These are phyloP conservation scores for Tolypocladium ophioglossoides DNA, from an alignment of 2,329 filamentous ascomycete genomes.

Conservation along the genomic window DNA sequence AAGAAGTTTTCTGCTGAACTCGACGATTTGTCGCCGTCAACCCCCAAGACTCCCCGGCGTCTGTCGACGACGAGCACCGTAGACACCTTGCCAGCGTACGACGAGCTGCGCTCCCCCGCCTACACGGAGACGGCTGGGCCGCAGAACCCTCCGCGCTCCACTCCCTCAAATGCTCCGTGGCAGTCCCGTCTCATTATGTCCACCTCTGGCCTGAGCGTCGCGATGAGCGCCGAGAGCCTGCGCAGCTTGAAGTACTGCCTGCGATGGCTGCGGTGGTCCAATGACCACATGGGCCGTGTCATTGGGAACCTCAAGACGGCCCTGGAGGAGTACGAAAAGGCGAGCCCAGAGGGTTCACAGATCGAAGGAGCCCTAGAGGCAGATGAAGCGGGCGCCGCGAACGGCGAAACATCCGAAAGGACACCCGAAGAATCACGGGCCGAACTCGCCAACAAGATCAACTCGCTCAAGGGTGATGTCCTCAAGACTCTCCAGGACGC, in stretches of 20 bases:
- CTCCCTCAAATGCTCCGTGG: constrained; percentile 42
- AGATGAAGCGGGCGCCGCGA: background rate
- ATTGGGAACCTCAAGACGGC: constrained; percentile 65
- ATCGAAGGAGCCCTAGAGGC: background rate
- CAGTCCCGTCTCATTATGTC: constrained; percentile 79
- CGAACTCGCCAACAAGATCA: constrained; percentile 52
- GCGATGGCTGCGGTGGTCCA: constrained; percentile 69
- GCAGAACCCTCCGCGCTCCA: constrained; percentile 15
- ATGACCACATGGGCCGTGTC: constrained; percentile 66
- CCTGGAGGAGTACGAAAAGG: constrained; percentile 67
- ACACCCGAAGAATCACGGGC: constrained; percentile 18
- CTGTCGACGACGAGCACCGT: constrained; percentile 56
- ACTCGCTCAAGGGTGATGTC: constrained; percentile 57
- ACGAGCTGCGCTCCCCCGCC: constrained; percentile 63
- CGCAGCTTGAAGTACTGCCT: constrained; percentile 78
- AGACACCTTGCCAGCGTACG: constrained; percentile 75
- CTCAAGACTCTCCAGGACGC: constrained; percentile 72
- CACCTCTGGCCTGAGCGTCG: constrained; percentile 81
- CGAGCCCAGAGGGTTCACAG: constrained; percentile 5
- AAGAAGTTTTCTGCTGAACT: constrained; percentile 1
- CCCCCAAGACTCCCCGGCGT: constrained; percentile 32
- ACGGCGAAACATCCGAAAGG: constrained; percentile 5
- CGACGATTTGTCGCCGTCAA: constrained; percentile 16
- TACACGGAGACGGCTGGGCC: constrained; percentile 51
- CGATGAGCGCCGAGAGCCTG: constrained; percentile 82